Base-by-base conservation (phyloP, 768 basidiomycete genomes). In the Candolleomyces eurysporus region DNA sequence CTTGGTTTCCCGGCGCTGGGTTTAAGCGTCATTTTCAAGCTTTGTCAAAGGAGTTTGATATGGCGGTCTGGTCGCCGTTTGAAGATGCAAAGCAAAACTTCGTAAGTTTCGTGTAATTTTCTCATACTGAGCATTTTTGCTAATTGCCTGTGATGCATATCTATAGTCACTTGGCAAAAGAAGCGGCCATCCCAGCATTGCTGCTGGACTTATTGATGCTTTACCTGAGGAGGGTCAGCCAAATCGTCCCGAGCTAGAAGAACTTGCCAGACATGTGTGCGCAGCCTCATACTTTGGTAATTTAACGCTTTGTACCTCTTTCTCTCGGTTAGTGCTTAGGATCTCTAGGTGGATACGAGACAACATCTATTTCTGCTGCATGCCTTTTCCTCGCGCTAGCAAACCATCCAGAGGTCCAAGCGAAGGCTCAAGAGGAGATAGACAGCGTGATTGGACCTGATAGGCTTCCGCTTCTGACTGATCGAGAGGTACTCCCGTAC, bases 1-100 rank as follows among this genome's bases (percentile, higher is more conserved):
- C 61, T 0, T 79, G 77, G 77, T 58, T 78, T 48, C 76, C 77
- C 6, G 75, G 76, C 19, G 73, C 73, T 9, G 69, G 66, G 4
- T 78, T 72, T 65, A 70, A 72, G 60, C 66, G 63, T 16, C 49
- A 61, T 21, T 59, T 66, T 21, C 43, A 31, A 16, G 16, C 46
- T n/a, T 60, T 50, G 36, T 3, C n/a, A 22, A 9, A 32, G 46
- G 8, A 48, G 13, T 30, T 45, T 40, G 21, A 39, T 1, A n/a
- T 13, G 17, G 46, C 57, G 5, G 13, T 39, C 9, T 26, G 16
- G 13, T 43, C 57, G n/a, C 55, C 61, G 2, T 61, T 57, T 16
- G 48, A 61, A 21, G 48, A 50, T 16, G 55, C 56, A 32, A 61
- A 57, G 40, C 45, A 45, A 21, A 32, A 48, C 39, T 14, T 57